Conservation (phyloP, 495 filamentous ascomycete genomes). For the Lindgomyces ingoldianus region DNA sequence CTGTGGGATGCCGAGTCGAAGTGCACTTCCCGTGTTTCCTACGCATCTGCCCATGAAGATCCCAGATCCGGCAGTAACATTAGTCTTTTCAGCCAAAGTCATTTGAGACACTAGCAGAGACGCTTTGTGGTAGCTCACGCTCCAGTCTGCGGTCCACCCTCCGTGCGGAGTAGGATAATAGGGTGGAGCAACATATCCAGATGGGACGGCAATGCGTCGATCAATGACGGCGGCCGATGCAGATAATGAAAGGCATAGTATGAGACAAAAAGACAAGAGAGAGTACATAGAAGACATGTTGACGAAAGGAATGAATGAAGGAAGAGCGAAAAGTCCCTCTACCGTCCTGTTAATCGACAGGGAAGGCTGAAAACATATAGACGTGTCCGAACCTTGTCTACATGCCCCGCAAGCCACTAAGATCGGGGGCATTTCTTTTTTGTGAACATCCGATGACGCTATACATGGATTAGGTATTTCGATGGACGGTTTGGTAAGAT, state of each 20-base stretch:
- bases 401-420: neutral
- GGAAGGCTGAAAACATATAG: conserved; percentile 14
- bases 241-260: conserved; percentile 11
- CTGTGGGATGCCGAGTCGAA: conserved; percentile 20
- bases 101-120: conserved; percentile 32
- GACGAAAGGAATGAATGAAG: conserved; percentile 2
- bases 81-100: conserved; percentile 38
- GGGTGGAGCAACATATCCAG: conserved; percentile 35
- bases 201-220: conserved; percentile 25
- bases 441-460: conserved; percentile 13
- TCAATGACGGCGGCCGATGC: conserved; percentile 1
- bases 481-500: conserved; percentile 5
- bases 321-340: neutral
- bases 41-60: conserved; percentile 33
- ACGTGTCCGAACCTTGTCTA: neutral
- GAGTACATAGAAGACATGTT: conserved; percentile 1
- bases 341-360: neutral
- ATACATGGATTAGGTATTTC: conserved; percentile 8
- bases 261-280: conserved; percentile 5
- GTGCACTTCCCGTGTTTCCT: conserved; percentile 24
- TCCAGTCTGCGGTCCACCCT: conserved; percentile 36
- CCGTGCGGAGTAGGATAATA: conserved; percentile 39
- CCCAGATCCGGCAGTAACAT: conserved; percentile 33
- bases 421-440: conserved; percentile 16
- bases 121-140: conserved; percentile 37